Conservation (phyloP, 257 asterid genomes). For the Capsicum baccatum region DNA sequence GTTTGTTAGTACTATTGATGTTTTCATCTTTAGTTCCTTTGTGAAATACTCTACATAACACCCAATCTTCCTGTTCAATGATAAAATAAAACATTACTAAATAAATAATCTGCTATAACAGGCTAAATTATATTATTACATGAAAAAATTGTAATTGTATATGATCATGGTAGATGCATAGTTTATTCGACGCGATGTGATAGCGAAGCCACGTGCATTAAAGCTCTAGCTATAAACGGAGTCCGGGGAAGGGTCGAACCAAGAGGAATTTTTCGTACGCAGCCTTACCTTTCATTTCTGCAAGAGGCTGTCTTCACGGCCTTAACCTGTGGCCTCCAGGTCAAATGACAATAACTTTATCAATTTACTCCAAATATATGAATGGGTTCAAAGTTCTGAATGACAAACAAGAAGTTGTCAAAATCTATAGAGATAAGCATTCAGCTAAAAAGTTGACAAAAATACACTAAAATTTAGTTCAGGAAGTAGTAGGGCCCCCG, state of each 20-base stretch:
- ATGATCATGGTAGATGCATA: background rate
- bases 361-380: background rate
- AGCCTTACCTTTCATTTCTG: no score
- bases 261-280: no score
- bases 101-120: background rate
- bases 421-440: background rate
- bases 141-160: background rate
- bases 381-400: background rate
- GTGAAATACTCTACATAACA: slow-evolving; percentile 72
- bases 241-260: no score
- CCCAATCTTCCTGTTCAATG: slow-evolving; percentile 85
- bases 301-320: no score
- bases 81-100: background rate
- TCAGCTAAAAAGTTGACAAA: no score
- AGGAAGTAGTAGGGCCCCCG: no score
- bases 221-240: no score
- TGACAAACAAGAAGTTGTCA: background rate
- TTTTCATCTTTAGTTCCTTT: slow-evolving; percentile 58
- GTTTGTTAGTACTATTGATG: background rate
- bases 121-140: background rate
- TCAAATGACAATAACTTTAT: no score
- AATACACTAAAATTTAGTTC: no score
- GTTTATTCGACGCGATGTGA: background rate
- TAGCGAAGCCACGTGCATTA: no score
- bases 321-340: background rate